Evolutionary conservation across 1,284 basidiomycete genomes (phyloP), one percentile per base, ranked within the genome.

Genomic region (Boletus nobilissimus): DNA sequence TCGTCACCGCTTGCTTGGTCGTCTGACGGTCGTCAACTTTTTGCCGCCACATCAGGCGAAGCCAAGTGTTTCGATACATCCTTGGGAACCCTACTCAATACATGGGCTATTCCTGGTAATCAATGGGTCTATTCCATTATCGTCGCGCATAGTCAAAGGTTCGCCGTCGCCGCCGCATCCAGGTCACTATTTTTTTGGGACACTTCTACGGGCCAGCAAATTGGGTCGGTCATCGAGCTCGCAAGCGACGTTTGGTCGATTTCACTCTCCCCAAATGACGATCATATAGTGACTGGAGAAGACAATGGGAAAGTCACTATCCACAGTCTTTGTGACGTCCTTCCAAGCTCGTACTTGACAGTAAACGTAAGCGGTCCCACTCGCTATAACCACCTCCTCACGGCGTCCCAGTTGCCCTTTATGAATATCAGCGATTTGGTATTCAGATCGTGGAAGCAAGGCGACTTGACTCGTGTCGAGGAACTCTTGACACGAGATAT

Each of bases 121-220:
- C n/a, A 39, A 51, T 14, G 8, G 3, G 3, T 29, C 34, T 10
- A 51, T 32, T 78, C 67, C 22, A 32, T 79, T 19, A 43, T 18
- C 1, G 22, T 75, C 24, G 29, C 76, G 3, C 26, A 6, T 43
- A 67, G 65, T 14, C 63, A 71, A 46, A 73, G 39, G 5, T 78
- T 80, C 19, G 19, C 54, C 5, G 78, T 38, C 6, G 19, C 57
- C 16, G 13, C 11, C 5, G 24, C n/a, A 3, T 10, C 3, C 24
- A 4, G 29, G 0, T 48, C 68, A 6, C 7, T 79, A 5, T 77
- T 75, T 10, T 77, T 79, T 63, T 79, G 78, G 78, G 78, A 78
- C 40, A 16, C 51, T 26, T 74, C 76, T 8, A 67, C 68, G 0
- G 32, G 63, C 8, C 8, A 0, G 29, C 77, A 78, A 38, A 32